These are phyloP conservation scores for Fusarium sambucinum DNA, from an alignment of 2,329 filamentous ascomycete genomes.

Conservation along the genomic window DNA sequence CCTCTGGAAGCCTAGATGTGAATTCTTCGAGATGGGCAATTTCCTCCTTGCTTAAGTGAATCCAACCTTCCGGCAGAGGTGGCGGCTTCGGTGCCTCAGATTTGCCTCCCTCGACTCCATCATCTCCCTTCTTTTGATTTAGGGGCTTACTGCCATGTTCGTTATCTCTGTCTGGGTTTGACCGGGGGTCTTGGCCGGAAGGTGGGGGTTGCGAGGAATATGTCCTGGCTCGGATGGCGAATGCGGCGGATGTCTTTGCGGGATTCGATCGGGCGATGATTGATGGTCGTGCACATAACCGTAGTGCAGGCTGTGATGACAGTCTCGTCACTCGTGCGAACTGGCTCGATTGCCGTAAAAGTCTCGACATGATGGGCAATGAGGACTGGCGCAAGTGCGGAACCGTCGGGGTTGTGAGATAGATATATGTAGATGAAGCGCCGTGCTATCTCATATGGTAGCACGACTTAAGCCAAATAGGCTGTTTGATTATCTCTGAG, in stretches of 20 bases:
- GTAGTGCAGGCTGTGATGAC: conserved; percentile 64
- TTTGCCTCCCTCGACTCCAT: conserved; percentile 32
- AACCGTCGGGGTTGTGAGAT: conserved; percentile 51
- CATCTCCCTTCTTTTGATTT: conserved; percentile 37
- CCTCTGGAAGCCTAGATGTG: conserved; percentile 70
- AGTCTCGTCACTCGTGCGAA: conserved; percentile 72
- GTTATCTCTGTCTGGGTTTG: conserved; percentile 46
- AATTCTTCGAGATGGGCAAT: conserved; percentile 68
- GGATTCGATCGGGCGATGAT: conserved; percentile 50
- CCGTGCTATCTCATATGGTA: conserved; percentile 52
- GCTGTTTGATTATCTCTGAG: conserved; percentile 12
- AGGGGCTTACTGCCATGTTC: conserved; percentile 38
- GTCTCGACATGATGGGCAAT: conserved; percentile 69
- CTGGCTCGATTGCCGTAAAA: conserved; percentile 74
- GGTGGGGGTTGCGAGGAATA: conserved; percentile 57
- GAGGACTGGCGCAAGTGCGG: conserved; percentile 51
- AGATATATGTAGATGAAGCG: conserved; percentile 34
- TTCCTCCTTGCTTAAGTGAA: conserved; percentile 60
- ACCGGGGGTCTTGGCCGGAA: conserved; percentile 52
- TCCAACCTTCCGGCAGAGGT: conserved; percentile 61
- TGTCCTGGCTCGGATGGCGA: conserved; percentile 51
- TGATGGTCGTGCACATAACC: conserved; percentile 57
- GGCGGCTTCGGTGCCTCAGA: conserved; percentile 46
- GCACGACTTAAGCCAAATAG: conserved; percentile 37
- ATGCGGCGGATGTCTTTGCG: conserved; percentile 44